These are phyloP conservation scores for Wickerhamomyces subpelliculosus DNA, from an alignment of 805 yeast species.

Conservation along the genomic window DNA sequence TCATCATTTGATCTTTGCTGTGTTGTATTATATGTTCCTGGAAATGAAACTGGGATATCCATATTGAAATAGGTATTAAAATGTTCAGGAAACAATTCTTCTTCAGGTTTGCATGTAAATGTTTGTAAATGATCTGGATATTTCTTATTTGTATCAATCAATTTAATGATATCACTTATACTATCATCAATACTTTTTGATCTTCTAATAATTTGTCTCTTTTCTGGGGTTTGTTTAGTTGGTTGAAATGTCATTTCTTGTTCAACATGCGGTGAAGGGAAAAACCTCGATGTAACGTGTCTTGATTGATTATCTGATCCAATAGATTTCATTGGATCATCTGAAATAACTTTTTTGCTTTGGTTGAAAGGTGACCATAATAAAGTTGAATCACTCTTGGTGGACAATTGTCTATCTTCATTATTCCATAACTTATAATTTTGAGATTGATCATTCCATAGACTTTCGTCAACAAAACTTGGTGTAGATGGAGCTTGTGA, in stretches of 20 bases:
- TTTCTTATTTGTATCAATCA: neutral
- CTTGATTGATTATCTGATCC: constrained; percentile 3
- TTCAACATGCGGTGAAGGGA: constrained; percentile 16
- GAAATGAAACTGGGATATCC: constrained; percentile 5
- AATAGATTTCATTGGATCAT: constrained; percentile 7
- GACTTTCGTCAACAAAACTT: neutral
- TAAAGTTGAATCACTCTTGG: constrained; percentile 21
- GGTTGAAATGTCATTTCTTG: constrained; percentile 5
- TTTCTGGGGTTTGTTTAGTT: too few species aligned
- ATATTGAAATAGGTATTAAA: constrained; percentile 1
- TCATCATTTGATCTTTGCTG: too few species aligned
- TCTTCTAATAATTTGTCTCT: neutral
- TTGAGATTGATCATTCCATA: neutral
- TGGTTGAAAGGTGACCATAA: constrained; percentile 19
- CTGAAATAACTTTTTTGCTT: constrained; percentile 1
- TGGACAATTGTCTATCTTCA: constrained; percentile 19
- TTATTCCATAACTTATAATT: constrained; percentile 15
- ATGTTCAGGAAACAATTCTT: constrained; percentile 7
- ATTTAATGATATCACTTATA: neutral
- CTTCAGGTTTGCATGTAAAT: constrained; percentile 5
- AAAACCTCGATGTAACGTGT: constrained; percentile 19
- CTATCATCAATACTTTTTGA: neutral
- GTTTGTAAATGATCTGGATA: neutral
- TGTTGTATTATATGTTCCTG: constrained; percentile 1
- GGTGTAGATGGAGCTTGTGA: too few species aligned